These are phyloP conservation scores for Boletus sensibilis DNA, from an alignment of 768 basidiomycete genomes.

Conservation along the genomic window DNA sequence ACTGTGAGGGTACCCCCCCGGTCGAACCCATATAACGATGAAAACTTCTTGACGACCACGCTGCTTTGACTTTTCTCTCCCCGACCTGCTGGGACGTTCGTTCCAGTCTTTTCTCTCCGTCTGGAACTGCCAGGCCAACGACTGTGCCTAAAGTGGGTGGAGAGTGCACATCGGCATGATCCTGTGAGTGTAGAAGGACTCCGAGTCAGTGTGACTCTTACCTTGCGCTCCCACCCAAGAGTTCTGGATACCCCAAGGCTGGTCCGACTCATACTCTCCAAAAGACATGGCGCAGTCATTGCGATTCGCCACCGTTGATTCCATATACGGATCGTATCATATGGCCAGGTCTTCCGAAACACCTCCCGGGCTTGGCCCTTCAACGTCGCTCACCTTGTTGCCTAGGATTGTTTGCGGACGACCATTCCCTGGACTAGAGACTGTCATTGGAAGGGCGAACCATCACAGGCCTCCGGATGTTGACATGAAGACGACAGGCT, in stretches of 20 bases:
- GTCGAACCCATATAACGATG: constrained; percentile 1
- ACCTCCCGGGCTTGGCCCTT: not conserved
- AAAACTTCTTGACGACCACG: no score
- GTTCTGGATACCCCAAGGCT: not conserved
- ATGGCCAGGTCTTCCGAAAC: not conserved
- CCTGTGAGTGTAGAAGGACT: not conserved
- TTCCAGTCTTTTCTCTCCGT: not conserved
- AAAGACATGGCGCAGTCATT: not conserved
- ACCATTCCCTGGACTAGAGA: not conserved
- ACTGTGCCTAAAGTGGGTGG: not conserved
- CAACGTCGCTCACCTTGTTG: not conserved
- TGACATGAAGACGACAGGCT: not conserved
- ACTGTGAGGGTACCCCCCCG: constrained; percentile 18
- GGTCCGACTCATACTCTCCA: not conserved
- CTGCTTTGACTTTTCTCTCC: not conserved
- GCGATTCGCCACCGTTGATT: not conserved
- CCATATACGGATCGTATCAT: not conserved
- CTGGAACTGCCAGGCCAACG: not conserved
- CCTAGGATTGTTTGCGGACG: not conserved
- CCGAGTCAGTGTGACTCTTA: not conserved
- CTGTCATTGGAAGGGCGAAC: not conserved
- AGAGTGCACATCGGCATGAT: not conserved
- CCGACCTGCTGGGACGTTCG: not conserved
- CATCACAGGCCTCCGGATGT: not conserved
- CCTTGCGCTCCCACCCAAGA: not conserved